A percentile compares a stretch with the other conserved stretches of the same genome.
phyloP scores from a whole-genome alignment of 495 filamentous ascomycete genomes.

The Cercophora scortea region DNA sequence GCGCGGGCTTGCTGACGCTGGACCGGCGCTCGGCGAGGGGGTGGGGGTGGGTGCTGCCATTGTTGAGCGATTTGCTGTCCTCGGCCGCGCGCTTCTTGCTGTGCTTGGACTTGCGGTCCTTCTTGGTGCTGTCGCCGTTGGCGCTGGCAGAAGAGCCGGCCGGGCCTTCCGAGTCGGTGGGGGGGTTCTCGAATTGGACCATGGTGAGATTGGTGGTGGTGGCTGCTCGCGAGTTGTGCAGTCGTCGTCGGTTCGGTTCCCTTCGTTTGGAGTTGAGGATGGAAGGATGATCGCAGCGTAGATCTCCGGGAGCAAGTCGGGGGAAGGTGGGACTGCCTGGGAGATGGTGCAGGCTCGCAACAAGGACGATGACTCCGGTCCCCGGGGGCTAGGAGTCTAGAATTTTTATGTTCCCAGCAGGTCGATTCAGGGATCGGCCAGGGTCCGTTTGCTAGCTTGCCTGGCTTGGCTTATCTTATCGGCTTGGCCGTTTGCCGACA shows the following conservation, averaged over 20 bases:
- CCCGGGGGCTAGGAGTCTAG: too few species aligned
- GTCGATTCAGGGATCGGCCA: background rate
- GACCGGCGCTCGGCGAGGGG: constrained; percentile 29
- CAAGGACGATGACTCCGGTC: too few species aligned
- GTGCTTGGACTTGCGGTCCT: background rate
- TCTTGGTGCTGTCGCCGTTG: constrained; percentile 1
- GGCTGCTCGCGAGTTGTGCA: background rate
- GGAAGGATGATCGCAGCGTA: too few species aligned
- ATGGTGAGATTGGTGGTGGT: constrained; percentile 1
- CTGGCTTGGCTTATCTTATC: background rate
- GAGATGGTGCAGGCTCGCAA: too few species aligned
- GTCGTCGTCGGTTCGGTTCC: background rate
- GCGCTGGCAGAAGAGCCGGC: constrained; percentile 10
- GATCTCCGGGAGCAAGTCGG: too few species aligned
- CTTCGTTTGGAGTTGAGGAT: too few species aligned
- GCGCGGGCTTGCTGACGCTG: constrained; percentile 58
- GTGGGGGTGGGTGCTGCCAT: constrained; percentile 12
- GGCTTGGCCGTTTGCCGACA: too few species aligned
- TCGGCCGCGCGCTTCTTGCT: constrained; percentile 18
- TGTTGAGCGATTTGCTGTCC: constrained; percentile 12
- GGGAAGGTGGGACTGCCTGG: too few species aligned
- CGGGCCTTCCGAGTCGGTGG: constrained; percentile 16
- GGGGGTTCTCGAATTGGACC: constrained; percentile 10
- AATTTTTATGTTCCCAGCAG: background rate
- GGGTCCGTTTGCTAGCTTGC: too few species aligned